Base-by-base conservation (phyloP, 2,329 filamentous ascomycete species). In the Thermothelomyces thermophilus region DNA sequence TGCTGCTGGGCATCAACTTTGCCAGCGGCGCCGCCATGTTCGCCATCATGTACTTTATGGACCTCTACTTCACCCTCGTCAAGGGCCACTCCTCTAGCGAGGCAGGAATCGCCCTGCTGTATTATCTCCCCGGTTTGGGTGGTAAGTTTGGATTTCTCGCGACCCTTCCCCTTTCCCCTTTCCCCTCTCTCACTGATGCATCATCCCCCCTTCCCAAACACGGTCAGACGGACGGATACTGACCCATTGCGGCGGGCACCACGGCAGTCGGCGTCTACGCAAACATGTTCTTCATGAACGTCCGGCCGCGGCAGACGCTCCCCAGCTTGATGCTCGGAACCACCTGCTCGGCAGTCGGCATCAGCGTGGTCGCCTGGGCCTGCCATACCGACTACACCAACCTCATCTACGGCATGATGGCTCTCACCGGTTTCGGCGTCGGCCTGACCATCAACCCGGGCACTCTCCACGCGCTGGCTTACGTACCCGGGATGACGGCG, bases 11-110 rank as follows among this genome's bases (percentile, higher is more conserved):
- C 50, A 73, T 83, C 55, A 81, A 82, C 55, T 79, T 83, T 58
- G 71, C 74, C 3, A 75, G 76, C 0, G 83, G 83, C 3, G 75
- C 79, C 57, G 72, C 69, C 46, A 74, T 73, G 70, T 77, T 70
- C 55, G 66, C 71, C 20, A 68, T 74, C 52, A 64, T 86, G 56
- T 87, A 86, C 63, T 87, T 86, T 57, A 78, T 83, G 56, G 79
- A 78, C 14, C 73, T 86, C 16, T 87, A 85, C 63, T 86, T 86
- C 62, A 77, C 78, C 2, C 66, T 84, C 14, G 82, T 85, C 3
- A 68, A 79, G 63, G 73, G 70, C 5, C 77, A 77, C 53, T 63
- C 56, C 56, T 24, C 70, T 67, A 24, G 74, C 20, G 60, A 76
- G 42, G 73, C 80, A 1, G 80, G 80, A 3, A 59, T 74, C 0